Evolutionary conservation across 495 filamentous ascomycete species (phyloP).

Genomic region (Aspergillus bridgeri): DNA sequence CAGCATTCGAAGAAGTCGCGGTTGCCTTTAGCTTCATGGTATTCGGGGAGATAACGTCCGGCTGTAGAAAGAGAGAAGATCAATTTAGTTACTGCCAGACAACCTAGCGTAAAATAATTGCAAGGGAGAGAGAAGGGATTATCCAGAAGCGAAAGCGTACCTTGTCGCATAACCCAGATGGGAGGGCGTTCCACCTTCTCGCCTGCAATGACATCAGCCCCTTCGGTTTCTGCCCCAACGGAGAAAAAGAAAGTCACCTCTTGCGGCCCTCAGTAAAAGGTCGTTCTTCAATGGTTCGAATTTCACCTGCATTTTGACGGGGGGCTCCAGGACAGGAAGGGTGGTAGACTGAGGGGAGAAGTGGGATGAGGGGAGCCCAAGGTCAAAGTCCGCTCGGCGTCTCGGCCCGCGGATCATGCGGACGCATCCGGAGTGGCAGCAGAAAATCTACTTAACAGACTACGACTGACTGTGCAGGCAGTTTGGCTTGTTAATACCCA

Average conservation of each 20-base stretch:
- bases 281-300: constrained; percentile 89
- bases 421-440: background rate
- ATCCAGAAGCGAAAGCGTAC: constrained; percentile 42
- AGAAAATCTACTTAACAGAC: background rate
- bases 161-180: constrained; percentile 99
- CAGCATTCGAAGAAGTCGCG: constrained; percentile 98
- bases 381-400: background rate
- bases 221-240: constrained; percentile 10
- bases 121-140: constrained; percentile 5
- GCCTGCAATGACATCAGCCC: constrained; percentile 52
- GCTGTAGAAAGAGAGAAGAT: constrained; percentile 47
- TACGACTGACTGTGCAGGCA: background rate
- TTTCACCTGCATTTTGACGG: constrained; percentile 53
- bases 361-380: constrained; percentile 21
- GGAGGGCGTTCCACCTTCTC: constrained; percentile 87
- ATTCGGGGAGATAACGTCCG: constrained; percentile 95
- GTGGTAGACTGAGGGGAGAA: constrained; percentile 14
- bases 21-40: constrained; percentile 85
- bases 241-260: constrained; percentile 54
- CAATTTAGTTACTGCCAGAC: constrained; percentile 5
- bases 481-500: background rate
- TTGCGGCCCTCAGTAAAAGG: constrained; percentile 79
- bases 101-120: background rate
- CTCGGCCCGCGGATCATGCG: constrained; percentile 3
- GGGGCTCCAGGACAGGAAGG: constrained; percentile 15